Base-by-base conservation (phyloP, 179 eudicot species). In the Beta macrorhiza region DNA sequence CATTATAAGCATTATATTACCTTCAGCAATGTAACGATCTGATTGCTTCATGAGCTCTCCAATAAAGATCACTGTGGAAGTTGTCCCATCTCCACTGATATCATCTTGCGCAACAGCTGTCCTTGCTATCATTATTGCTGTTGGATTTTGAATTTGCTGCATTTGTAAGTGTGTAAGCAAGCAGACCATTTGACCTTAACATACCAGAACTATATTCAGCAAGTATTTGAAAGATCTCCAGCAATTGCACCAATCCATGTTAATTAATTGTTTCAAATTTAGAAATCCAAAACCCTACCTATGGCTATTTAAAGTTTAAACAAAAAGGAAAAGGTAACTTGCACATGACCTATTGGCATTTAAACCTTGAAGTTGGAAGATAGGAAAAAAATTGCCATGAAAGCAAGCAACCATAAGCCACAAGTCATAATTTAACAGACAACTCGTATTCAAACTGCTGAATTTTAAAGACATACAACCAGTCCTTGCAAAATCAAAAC, bases 51-150 rank as follows among this genome's bases (percentile, higher is more conserved):
- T 95, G 55, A 95, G 97, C 89, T 95, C 99, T 29, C 99, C 99
- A 87, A 95, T 95, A 84, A 95, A 95, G 84, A 95, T 85, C 59
- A 95, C 99, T 8, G 99, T 95, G 62, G 99, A 93, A 71, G 98
- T 95, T 20, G 99, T 95, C 70, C 99, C 99, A 80, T 95, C 99
- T 74, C 99, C 99, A 82, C 96, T 95, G 63, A 88, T 91, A 85
- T 95, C 99, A 90, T 95, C 99, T 84, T 95, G 99, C 25, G 99
- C 99, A 85, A 95, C 99, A 82, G 99, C 99, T 59, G 99, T 95
- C 84, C 99, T 91, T 76, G 99, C 99, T 74, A 95, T 95, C 99
- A 95, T 95, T 25, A 95, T 91, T 67, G 98, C 99, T 65, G 99
- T 95, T 14, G 99, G 99, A 77, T 92, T 95, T 87, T 95, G 99